A percentile compares a stretch with the other conserved stretches of the same genome.
These are phyloP conservation scores for Trametes gibbosa DNA, from an alignment of 768 basidiomycete genomes.

Conservation along the genomic window DNA sequence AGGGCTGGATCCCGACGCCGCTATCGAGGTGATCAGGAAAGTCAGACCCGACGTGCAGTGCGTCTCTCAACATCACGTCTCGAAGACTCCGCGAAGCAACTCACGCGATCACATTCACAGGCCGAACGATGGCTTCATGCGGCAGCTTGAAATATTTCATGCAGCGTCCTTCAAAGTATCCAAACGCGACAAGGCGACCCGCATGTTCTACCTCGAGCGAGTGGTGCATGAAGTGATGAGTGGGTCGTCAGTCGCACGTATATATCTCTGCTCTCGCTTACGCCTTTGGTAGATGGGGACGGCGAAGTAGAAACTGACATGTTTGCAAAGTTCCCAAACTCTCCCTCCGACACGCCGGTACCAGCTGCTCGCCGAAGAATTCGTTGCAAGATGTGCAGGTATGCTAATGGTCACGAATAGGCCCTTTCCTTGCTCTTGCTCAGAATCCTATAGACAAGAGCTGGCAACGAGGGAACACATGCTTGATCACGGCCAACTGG, in stretches of 20 bases:
- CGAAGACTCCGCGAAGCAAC: neutral
- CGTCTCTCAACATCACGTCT: constrained; percentile 26
- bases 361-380: constrained; percentile 65
- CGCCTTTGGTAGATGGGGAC: constrained; percentile 59
- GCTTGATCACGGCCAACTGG: constrained; percentile 84
- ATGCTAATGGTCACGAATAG: constrained; percentile 12
- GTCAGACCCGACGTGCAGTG: constrained; percentile 72
- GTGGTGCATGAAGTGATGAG: constrained; percentile 76
- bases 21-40: constrained; percentile 65
- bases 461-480: constrained; percentile 91
- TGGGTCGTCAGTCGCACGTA: constrained; percentile 36
- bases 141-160: constrained; percentile 80
- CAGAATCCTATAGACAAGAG: constrained; percentile 54
- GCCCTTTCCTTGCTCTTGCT: neutral
- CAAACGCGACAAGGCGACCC: constrained; percentile 61
- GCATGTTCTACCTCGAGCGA: constrained; percentile 83
- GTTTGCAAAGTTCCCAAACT: constrained; percentile 72
- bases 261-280: constrained; percentile 6
- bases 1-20: constrained; percentile 53
- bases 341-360: constrained; percentile 59
- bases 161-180: constrained; percentile 67
- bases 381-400: constrained; percentile 92
- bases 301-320: constrained; percentile 68
- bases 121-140: constrained; percentile 82
- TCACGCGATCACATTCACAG: constrained; percentile 37